Percentiles rank a stretch among this genome's conserved stretches.
These are phyloP conservation scores for Ballota nigra DNA, from an alignment of 257 asterid genomes.

Conservation along the genomic window DNA sequence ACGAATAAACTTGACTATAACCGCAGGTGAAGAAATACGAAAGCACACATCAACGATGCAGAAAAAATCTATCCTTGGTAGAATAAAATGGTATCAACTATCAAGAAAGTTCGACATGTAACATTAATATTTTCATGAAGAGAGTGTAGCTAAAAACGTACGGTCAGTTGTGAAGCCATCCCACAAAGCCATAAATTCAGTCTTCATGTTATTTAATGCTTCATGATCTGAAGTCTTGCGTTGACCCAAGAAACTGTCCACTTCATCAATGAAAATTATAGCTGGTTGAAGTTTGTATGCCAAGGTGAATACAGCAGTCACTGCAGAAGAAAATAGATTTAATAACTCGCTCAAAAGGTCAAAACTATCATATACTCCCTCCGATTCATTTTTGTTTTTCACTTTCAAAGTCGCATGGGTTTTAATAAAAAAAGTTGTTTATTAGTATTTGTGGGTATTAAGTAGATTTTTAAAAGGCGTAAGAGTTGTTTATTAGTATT, in stretches of 20 bases:
- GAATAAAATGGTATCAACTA: background rate
- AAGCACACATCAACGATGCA: conserved; percentile 19
- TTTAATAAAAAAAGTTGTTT: too few relatives aligned
- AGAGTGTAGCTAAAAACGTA: conserved; percentile 34
- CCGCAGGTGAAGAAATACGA: background rate
- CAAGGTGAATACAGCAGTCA: conserved; percentile 92
- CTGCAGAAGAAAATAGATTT: conserved; percentile 39
- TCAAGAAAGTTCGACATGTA: background rate
- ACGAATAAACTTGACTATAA: background rate
- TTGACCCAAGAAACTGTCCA: conserved; percentile 94
- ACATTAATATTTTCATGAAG: background rate
- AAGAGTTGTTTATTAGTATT: too few relatives aligned
- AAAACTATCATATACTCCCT: too few relatives aligned
- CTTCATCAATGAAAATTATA: conserved; percentile 96
- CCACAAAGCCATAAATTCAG: conserved; percentile 99
- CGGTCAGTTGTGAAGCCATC: conserved; percentile 98
- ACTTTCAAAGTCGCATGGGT: too few relatives aligned
- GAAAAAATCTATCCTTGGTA: background rate
- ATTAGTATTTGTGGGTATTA: too few relatives aligned
- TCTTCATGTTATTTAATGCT: conserved; percentile 84
- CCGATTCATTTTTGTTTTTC: too few relatives aligned
- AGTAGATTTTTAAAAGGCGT: too few relatives aligned
- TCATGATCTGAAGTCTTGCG: conserved; percentile 86
- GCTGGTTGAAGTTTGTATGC: conserved; percentile 98
- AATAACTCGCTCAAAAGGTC: background rate